Evolutionary conservation across 148 eudicot species (phyloP).

Genomic region (Heliosperma pusillum): DNA sequence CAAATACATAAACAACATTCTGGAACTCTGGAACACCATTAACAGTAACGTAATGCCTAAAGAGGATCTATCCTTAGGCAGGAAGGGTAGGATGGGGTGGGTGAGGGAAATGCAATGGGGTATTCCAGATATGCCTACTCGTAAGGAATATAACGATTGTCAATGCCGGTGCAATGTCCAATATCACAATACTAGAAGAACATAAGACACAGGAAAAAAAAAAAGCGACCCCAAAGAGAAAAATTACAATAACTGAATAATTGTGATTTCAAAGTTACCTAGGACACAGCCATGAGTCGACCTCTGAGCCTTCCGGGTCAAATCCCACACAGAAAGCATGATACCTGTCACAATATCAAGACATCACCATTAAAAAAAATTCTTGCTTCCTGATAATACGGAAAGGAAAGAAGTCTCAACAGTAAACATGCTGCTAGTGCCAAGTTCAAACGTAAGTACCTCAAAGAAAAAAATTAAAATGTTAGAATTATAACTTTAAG

Average conservation of each 20-base stretch:
- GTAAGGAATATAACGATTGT: neutral
- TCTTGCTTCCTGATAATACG: neutral
- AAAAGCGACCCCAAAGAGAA: neutral
- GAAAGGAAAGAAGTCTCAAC: conserved; percentile 2
- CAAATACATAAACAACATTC: neutral
- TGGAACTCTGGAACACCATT: neutral
- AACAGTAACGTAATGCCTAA: neutral
- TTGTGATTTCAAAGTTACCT: conserved; percentile 49
- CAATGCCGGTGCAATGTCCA: neutral
- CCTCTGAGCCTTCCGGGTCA: conserved; percentile 76
- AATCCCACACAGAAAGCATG: conserved; percentile 97
- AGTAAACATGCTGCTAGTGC: neutral
- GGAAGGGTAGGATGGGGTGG: neutral
- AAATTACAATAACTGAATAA: neutral
- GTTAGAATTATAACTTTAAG: neutral
- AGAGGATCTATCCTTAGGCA: neutral
- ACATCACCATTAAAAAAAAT: conserved; percentile 24
- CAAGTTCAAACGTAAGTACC: neutral
- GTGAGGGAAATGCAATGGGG: neutral
- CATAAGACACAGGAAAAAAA: neutral
- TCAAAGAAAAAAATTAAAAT: neutral
- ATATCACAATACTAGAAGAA: neutral
- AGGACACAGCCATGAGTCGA: conserved; percentile 87
- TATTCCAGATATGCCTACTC: neutral
- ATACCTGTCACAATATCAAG: conserved; percentile 58